phyloP scores from a whole-genome alignment of 306 rosid genomes.

The Quercus alba region DNA sequence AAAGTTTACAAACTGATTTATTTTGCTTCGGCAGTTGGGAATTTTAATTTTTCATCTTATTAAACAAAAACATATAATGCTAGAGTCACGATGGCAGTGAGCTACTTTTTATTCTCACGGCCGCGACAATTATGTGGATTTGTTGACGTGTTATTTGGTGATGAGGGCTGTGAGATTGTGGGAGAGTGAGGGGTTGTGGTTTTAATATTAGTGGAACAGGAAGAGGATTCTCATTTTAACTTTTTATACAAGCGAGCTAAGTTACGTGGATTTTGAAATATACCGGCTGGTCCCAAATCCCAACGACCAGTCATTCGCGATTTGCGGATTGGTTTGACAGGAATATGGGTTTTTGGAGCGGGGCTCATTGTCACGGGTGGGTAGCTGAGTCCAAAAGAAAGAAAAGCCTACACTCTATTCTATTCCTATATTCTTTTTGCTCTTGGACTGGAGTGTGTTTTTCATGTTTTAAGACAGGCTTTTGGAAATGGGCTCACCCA shows the following conservation, averaged over 20 bases:
- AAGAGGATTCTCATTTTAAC: neutral
- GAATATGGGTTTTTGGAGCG: too few species aligned
- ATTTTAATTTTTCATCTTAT: neutral
- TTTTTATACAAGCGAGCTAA: conserved; percentile 20
- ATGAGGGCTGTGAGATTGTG: neutral
- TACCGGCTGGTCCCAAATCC: neutral
- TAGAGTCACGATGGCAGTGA: neutral
- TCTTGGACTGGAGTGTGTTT: too few species aligned
- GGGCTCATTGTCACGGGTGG: too few species aligned
- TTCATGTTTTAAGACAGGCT: too few species aligned
- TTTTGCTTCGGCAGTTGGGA: conserved; percentile 48
- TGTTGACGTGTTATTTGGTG: neutral
- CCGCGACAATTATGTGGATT: neutral
- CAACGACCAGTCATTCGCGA: neutral
- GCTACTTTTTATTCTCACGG: neutral
- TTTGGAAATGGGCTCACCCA: too few species aligned
- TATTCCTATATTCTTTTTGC: too few species aligned
- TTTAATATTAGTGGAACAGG: neutral
- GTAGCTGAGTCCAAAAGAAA: neutral
- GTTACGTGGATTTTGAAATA: neutral
- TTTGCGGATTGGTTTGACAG: too few species aligned
- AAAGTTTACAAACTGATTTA: conserved; percentile 9
- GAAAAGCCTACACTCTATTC: too few species aligned
- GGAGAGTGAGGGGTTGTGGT: neutral
- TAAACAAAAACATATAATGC: neutral